phyloP scores from a whole-genome alignment of 768 basidiomycete species.

The Russula foetens region DNA sequence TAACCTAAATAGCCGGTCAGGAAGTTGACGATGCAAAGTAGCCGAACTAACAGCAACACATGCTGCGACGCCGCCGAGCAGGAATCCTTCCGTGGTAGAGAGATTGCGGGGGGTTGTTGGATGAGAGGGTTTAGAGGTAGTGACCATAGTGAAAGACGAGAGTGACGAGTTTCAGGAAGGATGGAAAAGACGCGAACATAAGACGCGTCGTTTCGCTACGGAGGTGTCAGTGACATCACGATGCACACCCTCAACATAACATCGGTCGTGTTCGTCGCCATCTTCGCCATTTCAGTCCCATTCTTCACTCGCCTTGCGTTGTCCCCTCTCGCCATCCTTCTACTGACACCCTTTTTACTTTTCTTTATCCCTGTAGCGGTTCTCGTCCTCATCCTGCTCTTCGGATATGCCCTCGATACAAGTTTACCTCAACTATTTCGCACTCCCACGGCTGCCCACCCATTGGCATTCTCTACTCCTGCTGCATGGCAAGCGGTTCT shows the following conservation, averaged over 20 bases:
- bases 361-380: constrained; percentile 37
- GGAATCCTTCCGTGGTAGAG: constrained; percentile 72
- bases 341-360: constrained; percentile 55
- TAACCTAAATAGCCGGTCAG: constrained; percentile 45
- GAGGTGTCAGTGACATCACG: neutral
- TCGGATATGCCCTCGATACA: constrained; percentile 53
- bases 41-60: constrained; percentile 66
- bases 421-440: constrained; percentile 29
- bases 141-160: neutral
- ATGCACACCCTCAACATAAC: constrained; percentile 21
- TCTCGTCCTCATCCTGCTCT: constrained; percentile 38
- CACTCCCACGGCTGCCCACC: constrained; percentile 54
- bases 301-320: constrained; percentile 46
- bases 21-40: neutral
- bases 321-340: constrained; percentile 55
- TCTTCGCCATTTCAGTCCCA: constrained; percentile 52
- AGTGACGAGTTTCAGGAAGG: no score
- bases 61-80: constrained; percentile 87
- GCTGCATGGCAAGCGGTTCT: constrained; percentile 92
- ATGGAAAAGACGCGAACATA: no score
- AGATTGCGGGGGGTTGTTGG: constrained; percentile 28
- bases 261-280: constrained; percentile 47
- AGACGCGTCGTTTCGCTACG: neutral
- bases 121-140: neutral
- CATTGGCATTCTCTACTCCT: constrained; percentile 81